These are phyloP conservation scores for Mallotus repandus DNA, from an alignment of 441 rosid species.

Conservation along the genomic window DNA sequence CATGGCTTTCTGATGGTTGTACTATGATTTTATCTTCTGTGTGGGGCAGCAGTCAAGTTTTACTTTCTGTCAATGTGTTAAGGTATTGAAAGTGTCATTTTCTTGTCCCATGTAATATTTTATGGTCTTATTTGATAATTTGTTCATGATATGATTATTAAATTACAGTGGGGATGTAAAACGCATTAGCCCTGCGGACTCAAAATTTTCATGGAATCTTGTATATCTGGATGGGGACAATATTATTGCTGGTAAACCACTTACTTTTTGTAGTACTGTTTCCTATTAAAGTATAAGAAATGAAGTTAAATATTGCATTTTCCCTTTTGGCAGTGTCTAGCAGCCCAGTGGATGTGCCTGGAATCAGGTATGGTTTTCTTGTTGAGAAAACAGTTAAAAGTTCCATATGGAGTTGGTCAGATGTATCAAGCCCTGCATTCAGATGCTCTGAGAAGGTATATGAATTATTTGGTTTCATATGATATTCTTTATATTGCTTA, in stretches of 20 bases:
- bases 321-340: conserved; percentile 56
- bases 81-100: conserved; percentile 40
- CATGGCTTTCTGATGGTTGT: conserved; percentile 93
- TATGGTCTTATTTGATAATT: conserved; percentile 2
- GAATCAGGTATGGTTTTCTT: conserved; percentile 66
- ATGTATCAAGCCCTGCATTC: conserved; percentile 54
- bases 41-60: conserved; percentile 72
- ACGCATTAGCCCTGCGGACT: conserved; percentile 65
- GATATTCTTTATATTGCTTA: not conserved
- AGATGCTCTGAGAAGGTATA: conserved; percentile 65
- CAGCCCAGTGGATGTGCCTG: conserved; percentile 78
- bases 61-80: conserved; percentile 60
- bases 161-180: conserved; percentile 62
- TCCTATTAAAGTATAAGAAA: conserved; percentile 13
- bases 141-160: conserved; percentile 17
- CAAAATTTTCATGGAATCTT: conserved; percentile 67
- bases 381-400: conserved; percentile 37
- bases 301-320: conserved; percentile 13
- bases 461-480: conserved; percentile 14
- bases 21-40: conserved; percentile 70
- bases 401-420: conserved; percentile 63
- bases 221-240: conserved; percentile 70
- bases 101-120: conserved; percentile 11
- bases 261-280: conserved; percentile 10
- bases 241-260: conserved; percentile 70